Base-by-base conservation (phyloP, 1,139 yeast species). In the Yamadazyma siamensis region DNA sequence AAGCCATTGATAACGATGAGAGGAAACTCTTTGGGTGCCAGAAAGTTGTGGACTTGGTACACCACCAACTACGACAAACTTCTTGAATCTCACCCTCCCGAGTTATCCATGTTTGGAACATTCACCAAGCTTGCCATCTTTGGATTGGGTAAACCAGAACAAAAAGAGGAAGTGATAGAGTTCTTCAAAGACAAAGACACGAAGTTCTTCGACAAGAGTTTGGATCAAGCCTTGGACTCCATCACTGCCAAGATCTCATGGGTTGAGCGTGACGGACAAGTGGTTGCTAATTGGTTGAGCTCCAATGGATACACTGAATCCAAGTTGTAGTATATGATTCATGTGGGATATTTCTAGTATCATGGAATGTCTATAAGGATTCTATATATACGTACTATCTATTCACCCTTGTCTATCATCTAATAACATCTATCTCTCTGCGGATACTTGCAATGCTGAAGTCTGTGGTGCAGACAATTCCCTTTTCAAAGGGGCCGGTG, bases 41-140 rank as follows among this genome's bases (percentile, higher is more conserved):
- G 71, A 43, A 73, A 76, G 13, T 59, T 80, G 43, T 89, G 91
- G 88, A 41, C 52, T n/a, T 89, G 96, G 95, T 53, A 81, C 45
- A 73, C 74, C 42, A 48, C 42, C n/a, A 80, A 88, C 56, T 88
- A 94, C 89, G 86, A 76, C 36, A 68, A 60, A 27, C 56, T 89
- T 40, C 60, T 62, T 44, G 68, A 75, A 52, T 64, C 71, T 46
- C 72, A 86, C 53, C 95, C 96, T 28, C 87, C 94, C n/a, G 81
- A 85, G 17, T 71, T 83, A 40, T 71, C 87, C 14, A 75, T 88
- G 80, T 69, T 89, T 44, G 83, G 91, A 25, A 67, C 81, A 12
- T 79, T 89, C 35, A 82, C 88, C 23, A 65, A 69, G 28, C 44
- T 81, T 30, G 61, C 79, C 28, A 69, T 85, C 8, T 62, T 80